Evolutionary conservation across 202 grass and related monocot genomes (phyloP), one percentile per base, ranked within the genome.

Genomic region (Setaria italica): DNA sequence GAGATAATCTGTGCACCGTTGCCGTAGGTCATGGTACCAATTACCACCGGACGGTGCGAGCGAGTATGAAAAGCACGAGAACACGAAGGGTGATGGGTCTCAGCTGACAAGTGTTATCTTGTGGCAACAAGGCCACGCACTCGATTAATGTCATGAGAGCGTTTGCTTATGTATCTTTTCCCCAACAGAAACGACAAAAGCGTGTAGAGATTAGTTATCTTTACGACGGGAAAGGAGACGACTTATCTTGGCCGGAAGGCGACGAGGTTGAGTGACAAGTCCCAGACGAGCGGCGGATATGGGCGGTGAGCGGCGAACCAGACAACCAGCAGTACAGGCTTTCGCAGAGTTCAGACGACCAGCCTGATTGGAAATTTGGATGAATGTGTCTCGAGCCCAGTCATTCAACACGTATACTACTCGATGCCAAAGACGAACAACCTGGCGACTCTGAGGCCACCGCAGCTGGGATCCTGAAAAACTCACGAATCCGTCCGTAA

Each of bases 291-390:
- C 41, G 15, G 15, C 60, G n/a, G 3, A 14, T 39, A 39, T 4
- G 39, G 39, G 54, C 34, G 74, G 54, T 25, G 33, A 76, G 72
- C 74, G 74, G 53, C 0, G 74, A 29, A 10, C 54, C 34, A 43
- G 74, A 45, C 6, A 15, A 8, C 70, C 7, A 15, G 43, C 5
- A 5, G 25, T 16, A 55, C 42, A 20, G 11, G 2, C 2, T 37
- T 43, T 71, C 53, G 54, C 41, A 13, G 21, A 20, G 15, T 9
- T 14, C 5, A 32, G 53, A 12, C 41, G 42, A 21, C 15, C 7
- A 57, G 30, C 30, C 46, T 20, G 77, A 67, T 37, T 49, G 77
- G 20, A 37, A 83, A 70, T 46, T 74, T 47, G 25, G 41, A 48
- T 3, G 67, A 20, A 33, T 4, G 6, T 55, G 8, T 56, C 32